Evolutionary conservation across 257 asterid genomes (phyloP).

Genomic region (Primulina huaijiensis): DNA sequence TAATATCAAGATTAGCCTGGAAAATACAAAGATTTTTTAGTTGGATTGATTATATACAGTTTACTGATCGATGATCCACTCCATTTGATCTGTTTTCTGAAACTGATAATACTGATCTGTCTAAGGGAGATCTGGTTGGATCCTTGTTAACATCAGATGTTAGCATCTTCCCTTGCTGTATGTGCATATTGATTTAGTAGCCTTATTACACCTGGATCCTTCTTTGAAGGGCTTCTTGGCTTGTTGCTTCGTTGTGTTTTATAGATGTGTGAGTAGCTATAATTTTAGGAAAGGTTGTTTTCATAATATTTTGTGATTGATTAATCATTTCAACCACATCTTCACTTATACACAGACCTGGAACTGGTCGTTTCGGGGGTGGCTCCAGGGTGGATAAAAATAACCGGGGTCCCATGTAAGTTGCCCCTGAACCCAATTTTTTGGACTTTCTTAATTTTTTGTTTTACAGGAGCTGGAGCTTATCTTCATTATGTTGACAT

Average conservation of each 20-base stretch:
- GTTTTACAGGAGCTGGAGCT: not conserved
- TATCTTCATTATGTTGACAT: conserved; percentile 26
- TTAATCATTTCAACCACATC: not conserved
- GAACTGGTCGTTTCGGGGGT: conserved; percentile 46
- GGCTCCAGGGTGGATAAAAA: conserved; percentile 33
- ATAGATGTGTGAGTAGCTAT: not conserved
- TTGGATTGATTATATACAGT: too few species aligned
- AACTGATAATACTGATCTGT: too few species aligned
- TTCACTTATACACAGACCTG: conserved; percentile 41
- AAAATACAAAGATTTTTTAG: too few species aligned
- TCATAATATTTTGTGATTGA: not conserved
- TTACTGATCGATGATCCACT: too few species aligned
- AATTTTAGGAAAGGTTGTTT: not conserved
- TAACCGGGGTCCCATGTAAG: conserved; percentile 55
- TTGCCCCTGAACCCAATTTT: not conserved
- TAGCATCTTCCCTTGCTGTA: too few species aligned
- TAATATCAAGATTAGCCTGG: too few species aligned
- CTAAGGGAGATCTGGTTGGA: too few species aligned
- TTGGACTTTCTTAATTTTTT: not conserved
- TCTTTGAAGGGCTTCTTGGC: not conserved
- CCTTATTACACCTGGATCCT: too few species aligned
- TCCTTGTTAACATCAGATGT: too few species aligned
- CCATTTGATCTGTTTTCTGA: too few species aligned
- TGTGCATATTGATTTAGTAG: too few species aligned
- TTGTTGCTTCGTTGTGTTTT: not conserved